Evolutionary conservation across 2,329 filamentous ascomycete genomes (phyloP), one percentile per base, ranked within the genome.

Genomic region (Chaetomiaceae sp.): DNA sequence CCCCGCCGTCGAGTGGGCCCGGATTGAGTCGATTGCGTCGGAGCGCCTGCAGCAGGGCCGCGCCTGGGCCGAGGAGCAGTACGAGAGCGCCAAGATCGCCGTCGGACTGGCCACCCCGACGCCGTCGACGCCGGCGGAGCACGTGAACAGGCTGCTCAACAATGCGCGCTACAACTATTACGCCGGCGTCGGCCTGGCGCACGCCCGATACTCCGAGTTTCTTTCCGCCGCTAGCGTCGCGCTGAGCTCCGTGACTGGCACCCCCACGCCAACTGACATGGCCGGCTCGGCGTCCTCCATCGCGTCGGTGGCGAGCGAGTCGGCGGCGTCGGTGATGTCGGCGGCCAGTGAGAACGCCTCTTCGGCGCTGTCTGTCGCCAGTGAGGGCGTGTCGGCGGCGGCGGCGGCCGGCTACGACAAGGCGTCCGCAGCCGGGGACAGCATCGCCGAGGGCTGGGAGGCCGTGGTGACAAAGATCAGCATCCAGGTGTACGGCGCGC

Each of bases 141-240:
- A 60, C 63, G 75, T 64, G 50, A 83, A 68, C 64, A 83, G 67
- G 71, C 76, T 73, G 67, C 78, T 69, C 61, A 79, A 72, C 61
- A 82, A 73, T 69, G 84, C 77, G 37, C 76, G 73, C 55, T 67
- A 75, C 55, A 76, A 80, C 59, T 91, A 91, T 64, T 90, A 88
- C 56, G 84, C 88, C 53, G 86, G 83, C 10, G 65, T 93, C 19
- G 88, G 88, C 22, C 65, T 88, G 36, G 88, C 88, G 1, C 84
- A 94, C 58, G 86, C 82, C 35, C 79, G 83, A 30, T 93, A 93
- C 63, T 81, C 83, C 5, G 83, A 83, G 40, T 91, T 93, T 58
- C 54, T 93, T 2, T 73, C 74, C 11, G 81, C 83, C 4, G 87
- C 86, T 7, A 88, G 84, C 9, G 80, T 76, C 29, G 86, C 82